phyloP scores from a whole-genome alignment of 1,284 basidiomycete genomes.

The Anthracocystis setariae region DNA sequence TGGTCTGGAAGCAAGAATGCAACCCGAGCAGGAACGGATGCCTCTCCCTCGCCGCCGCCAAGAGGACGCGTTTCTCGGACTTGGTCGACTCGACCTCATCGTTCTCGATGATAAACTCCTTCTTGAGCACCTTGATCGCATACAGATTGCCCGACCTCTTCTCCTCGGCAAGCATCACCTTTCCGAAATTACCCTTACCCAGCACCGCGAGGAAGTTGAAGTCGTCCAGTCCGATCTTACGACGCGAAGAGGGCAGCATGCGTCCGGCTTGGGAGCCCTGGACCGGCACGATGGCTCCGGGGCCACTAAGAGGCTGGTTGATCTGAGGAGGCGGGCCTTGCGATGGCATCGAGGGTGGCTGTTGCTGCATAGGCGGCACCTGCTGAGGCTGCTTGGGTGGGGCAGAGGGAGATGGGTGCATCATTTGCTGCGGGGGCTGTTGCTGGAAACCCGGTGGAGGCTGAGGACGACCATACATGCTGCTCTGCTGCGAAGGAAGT shows the following conservation, averaged over 20 bases:
- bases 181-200: slow-evolving; percentile 99
- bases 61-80: slow-evolving; percentile 97
- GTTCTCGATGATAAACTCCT: slow-evolving; percentile 99
- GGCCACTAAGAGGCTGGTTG: slow-evolving; percentile 10
- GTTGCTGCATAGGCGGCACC: slow-evolving; percentile 15
- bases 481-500: slow-evolving; percentile 7
- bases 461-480: slow-evolving; percentile 37
- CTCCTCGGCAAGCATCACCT: slow-evolving; percentile 99
- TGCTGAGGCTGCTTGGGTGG: slow-evolving; percentile 2
- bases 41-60: slow-evolving; percentile 92
- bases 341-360: slow-evolving; percentile 14
- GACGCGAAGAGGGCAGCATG: slow-evolving; percentile 70
- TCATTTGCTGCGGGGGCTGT: slow-evolving; percentile 6
- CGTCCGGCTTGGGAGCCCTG: slow-evolving; percentile 22
- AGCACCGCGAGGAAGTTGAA: slow-evolving; percentile 99
- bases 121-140: slow-evolving; percentile 99
- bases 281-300: slow-evolving; percentile 16
- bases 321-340: slow-evolving; percentile 2
- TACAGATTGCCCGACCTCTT: slow-evolving; percentile 87
- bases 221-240: slow-evolving; percentile 95
- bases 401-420: slow-evolving; percentile 13
- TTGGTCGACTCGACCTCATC: slow-evolving; percentile 99
- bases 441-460: slow-evolving; percentile 23
- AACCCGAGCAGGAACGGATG: slow-evolving; percentile 97
- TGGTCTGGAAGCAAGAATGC: slow-evolving; percentile 99